A percentile compares a stretch with the other conserved stretches of the same genome.
Evolutionary conservation across 768 basidiomycete species (phyloP).

Genomic region (Hypholoma fasciculare): DNA sequence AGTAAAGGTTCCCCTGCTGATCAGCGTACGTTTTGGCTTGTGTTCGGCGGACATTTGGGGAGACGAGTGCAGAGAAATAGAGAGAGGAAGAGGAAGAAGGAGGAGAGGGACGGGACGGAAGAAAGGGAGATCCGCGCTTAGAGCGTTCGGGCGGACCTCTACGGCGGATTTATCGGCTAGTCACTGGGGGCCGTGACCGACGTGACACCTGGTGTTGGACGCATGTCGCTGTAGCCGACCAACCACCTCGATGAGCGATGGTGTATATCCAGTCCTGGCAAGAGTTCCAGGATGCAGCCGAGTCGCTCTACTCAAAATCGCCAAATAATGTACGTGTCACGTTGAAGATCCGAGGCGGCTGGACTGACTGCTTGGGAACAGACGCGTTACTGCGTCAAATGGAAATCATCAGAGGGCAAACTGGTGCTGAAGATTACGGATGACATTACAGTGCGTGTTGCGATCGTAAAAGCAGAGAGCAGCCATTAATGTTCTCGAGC

Average conservation of each 20-base stretch:
- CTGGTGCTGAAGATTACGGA: conserved; percentile 95
- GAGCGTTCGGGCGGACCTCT: conserved; percentile 14
- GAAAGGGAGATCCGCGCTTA: not conserved
- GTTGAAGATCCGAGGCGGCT: not conserved
- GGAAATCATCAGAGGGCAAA: conserved; percentile 81
- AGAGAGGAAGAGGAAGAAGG: not conserved
- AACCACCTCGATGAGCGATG: conserved; percentile 57
- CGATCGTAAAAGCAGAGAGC: not conserved
- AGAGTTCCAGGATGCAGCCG: conserved; percentile 88
- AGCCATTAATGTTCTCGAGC: conserved; percentile 1
- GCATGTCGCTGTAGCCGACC: conserved; percentile 19
- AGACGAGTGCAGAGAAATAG: conserved; percentile 2
- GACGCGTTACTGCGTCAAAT: conserved; percentile 93
- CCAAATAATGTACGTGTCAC: conserved; percentile 64
- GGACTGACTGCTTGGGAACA: conserved; percentile 28
- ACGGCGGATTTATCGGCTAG: conserved; percentile 24
- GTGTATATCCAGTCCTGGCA: conserved; percentile 91
- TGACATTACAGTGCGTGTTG: conserved; percentile 69
- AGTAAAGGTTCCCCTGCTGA: conserved; percentile 1
- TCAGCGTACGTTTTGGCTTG: conserved; percentile 30
- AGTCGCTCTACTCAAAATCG: conserved; percentile 77
- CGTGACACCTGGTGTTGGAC: not conserved
- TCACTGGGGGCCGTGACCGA: conserved; percentile 6
- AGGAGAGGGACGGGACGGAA: conserved; percentile 1
- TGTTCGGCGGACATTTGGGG: conserved; percentile 25